Evolutionary conservation across 2,329 filamentous ascomycete genomes (phyloP).

Genomic region (Penicillium carneum): DNA sequence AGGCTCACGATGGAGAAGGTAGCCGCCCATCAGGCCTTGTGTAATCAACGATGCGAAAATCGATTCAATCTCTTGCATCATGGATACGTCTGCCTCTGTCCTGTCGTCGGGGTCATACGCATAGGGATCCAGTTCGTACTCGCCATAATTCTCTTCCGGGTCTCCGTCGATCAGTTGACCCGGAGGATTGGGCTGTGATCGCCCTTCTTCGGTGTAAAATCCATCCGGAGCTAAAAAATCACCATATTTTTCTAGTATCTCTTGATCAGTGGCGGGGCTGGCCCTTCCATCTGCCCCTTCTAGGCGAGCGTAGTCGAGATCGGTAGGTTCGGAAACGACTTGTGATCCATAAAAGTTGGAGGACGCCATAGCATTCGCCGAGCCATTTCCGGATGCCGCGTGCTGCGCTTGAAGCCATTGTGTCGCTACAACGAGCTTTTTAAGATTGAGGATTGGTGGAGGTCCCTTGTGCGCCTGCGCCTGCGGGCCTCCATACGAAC

Average conservation of each 20-base stretch:
- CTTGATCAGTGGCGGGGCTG: conserved; percentile 17
- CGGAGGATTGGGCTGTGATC: conserved; percentile 36
- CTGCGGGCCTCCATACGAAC: conserved; percentile 66
- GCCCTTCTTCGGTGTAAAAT: conserved; percentile 46
- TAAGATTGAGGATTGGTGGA: conserved; percentile 76
- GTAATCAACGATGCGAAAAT: conserved; percentile 78
- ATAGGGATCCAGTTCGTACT: conserved; percentile 66
- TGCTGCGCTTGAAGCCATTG: conserved; percentile 65
- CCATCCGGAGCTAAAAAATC: conserved; percentile 48
- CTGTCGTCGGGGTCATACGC: conserved; percentile 46
- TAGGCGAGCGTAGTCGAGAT: conserved; percentile 45
- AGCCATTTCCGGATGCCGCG: conserved; percentile 19
- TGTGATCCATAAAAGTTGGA: conserved; percentile 38
- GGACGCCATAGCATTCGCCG: conserved; percentile 20
- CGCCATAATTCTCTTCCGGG: conserved; percentile 44
- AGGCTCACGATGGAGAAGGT: conserved; percentile 76
- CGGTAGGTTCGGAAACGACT: conserved; percentile 40
- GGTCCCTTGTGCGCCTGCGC: conserved; percentile 57
- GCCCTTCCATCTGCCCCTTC: conserved; percentile 20
- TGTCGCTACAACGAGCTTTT: conserved; percentile 70
- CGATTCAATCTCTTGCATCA: conserved; percentile 71
- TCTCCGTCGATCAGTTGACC: conserved; percentile 39
- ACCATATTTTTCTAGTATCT: conserved; percentile 40
- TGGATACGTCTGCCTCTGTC: conserved; percentile 45
- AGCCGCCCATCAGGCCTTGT: conserved; percentile 82